These are phyloP conservation scores for Arxiozyma bovina DNA, from an alignment of 1,139 yeast species.

Conservation along the genomic window DNA sequence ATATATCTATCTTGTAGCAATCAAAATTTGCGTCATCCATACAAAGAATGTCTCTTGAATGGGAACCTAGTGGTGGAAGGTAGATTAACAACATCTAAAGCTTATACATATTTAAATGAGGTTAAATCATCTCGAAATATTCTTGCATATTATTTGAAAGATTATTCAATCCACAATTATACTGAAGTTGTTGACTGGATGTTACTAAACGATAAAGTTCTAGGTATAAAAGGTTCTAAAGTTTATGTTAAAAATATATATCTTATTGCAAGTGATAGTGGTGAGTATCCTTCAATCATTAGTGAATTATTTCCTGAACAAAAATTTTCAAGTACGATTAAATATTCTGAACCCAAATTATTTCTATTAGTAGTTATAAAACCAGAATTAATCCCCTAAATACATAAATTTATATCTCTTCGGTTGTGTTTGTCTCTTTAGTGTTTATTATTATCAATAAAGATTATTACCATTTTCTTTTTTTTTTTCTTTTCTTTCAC, in stretches of 20 bases:
- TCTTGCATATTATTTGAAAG: constrained; percentile 15
- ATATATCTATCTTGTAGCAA: constrained; percentile 6
- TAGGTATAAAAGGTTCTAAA: constrained; percentile 18
- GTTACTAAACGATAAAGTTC: constrained; percentile 13
- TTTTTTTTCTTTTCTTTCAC: no score
- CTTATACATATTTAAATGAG: constrained; percentile 18
- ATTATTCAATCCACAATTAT: constrained; percentile 5
- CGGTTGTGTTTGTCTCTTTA: background rate
- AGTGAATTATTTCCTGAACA: constrained; percentile 3
- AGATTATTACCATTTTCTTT: no score
- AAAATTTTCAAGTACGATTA: background rate
- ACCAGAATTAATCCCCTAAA: constrained; percentile 14
- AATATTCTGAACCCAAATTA: constrained; percentile 8
- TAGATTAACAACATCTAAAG: constrained; percentile 18
- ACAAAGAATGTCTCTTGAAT: constrained; percentile 17
- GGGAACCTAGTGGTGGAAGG: constrained; percentile 22
- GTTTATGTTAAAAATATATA: constrained; percentile 21
- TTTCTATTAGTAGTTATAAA: constrained; percentile 17
- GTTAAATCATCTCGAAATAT: constrained; percentile 17
- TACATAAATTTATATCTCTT: background rate
- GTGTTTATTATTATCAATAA: background rate
- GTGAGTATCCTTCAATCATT: constrained; percentile 5
- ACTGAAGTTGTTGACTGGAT: constrained; percentile 15
- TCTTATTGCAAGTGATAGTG: constrained; percentile 14
- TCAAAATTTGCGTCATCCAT: constrained; percentile 1